Base-by-base conservation (phyloP, 495 filamentous ascomycete genomes). In the Hypomontagnella submonticulosa region DNA sequence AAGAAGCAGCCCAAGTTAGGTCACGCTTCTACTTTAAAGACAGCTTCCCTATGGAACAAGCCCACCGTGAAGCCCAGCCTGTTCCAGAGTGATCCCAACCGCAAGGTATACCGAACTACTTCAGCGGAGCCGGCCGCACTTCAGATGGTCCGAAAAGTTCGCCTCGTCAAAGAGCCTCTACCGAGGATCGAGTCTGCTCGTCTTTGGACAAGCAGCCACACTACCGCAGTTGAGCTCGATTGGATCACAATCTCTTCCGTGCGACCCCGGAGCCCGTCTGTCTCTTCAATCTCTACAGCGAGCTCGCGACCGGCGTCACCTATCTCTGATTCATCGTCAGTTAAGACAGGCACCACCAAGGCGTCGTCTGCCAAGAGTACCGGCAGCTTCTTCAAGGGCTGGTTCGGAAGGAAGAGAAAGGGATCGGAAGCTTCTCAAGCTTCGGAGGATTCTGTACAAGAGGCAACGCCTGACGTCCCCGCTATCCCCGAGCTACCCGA, bases 191-290 rank as follows among this genome's bases (percentile, higher is more conserved):
- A 69, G 13, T 80, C 79, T 7, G 64, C 51, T 5, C 38, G 41
- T 8, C 72, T 80, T 16, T 81, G 79, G 79, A 43, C 42, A 4
- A 60, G 33, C 9, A 37, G 16, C 12, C 38, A 62, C 9, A 43
- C 6, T 8, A 51, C 19, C 18, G 33, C 60, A 2, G 40, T 36
- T 33, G 58, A 70, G 47, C 42, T 61, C 8, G 63, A 75, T 36
- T 80, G 78, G 78, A 76, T 78, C 18, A 53, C 61, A 8, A 65
- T 71, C 34, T 61, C 61, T 52, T 70, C 67, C 33, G 52, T 66
- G 10, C 61, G 47, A 41, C 57, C 63, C 4, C 36, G 37, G 16
- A 61, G 44, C 43, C 62, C 67, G 18, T 67, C 57, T 20, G 18
- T 65, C 34, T 32, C 58, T 38, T 63, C 66, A 10, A 37, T 54